Conservation (phyloP, 129 eudicot species). For the Flaveria ramosissima region DNA sequence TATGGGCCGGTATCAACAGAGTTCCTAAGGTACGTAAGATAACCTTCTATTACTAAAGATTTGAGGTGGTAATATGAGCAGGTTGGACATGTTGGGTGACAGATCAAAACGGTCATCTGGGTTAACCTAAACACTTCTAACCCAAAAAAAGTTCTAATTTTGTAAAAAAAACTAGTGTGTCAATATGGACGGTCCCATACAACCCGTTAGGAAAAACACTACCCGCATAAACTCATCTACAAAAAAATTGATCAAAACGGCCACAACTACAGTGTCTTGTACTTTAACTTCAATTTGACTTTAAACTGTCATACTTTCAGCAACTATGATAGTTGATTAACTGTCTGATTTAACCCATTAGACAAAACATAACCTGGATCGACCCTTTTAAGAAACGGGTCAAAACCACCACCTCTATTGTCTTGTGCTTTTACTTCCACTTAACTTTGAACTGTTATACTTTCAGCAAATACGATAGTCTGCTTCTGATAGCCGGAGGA, state of each 20-base stretch:
- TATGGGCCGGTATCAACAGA: constrained; percentile 76
- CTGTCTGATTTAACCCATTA: not conserved
- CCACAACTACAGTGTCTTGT: not conserved
- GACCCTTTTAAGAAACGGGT: not conserved
- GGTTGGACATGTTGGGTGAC: not conserved
- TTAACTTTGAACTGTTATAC: constrained; percentile 16
- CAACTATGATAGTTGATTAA: constrained; percentile 62
- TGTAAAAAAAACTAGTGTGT: not conserved
- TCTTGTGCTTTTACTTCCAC: not conserved
- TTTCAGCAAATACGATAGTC: constrained; percentile 67
- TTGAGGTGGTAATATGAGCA: not conserved
- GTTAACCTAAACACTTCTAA: not conserved
- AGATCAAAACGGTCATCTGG: not conserved
- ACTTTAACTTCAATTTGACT: constrained; percentile 1
- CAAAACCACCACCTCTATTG: not conserved
- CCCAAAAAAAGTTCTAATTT: not conserved
- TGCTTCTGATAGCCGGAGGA: constrained; percentile 87
- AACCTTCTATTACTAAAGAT: not conserved
- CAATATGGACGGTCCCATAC: not conserved
- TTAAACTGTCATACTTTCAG: constrained; percentile 26
- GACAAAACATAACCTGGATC: not conserved
- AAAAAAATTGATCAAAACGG: not conserved
- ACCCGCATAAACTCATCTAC: not conserved
- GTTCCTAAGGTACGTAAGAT: constrained; percentile 55
- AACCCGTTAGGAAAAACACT: not conserved